phyloP scores from a whole-genome alignment of 75 land plant genomes.

The Selaginella tamariscina region DNA sequence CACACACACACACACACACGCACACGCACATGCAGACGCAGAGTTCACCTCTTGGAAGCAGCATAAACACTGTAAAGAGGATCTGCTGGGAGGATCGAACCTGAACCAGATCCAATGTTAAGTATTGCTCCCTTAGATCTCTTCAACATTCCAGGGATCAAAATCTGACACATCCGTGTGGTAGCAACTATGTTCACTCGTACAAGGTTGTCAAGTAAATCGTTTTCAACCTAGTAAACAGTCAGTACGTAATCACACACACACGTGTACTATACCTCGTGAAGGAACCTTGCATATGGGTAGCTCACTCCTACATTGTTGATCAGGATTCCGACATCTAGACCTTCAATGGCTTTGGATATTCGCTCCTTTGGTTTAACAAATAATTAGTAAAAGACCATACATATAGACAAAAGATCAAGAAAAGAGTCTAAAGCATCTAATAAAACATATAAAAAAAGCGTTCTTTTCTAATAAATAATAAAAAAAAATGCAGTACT shows the following conservation, averaged over 20 bases:
- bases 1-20: too few relatives aligned
- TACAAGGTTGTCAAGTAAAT: constrained; percentile 28
- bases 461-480: too few relatives aligned
- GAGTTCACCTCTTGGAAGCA: constrained; percentile 91
- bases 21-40: too few relatives aligned
- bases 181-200: constrained; percentile 42
- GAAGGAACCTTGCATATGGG: constrained; percentile 76
- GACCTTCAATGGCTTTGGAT: constrained; percentile 30
- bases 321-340: constrained; percentile 78
- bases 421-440: too few relatives aligned
- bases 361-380: too few relatives aligned
- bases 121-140: constrained; percentile 75
- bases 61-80: constrained; percentile 86
- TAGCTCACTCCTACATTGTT: constrained; percentile 82
- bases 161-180: constrained; percentile 34
- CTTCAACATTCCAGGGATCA: constrained; percentile 55
- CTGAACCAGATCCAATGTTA: constrained; percentile 84
- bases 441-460: too few relatives aligned
- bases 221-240: too few relatives aligned
- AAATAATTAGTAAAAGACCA: too few relatives aligned
- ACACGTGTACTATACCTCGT: too few relatives aligned
- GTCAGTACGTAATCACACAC: too few relatives aligned
- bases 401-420: too few relatives aligned
- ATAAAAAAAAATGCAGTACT: too few relatives aligned
- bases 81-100: constrained; percentile 61